These are phyloP conservation scores for Zygnema cylindricum DNA, from an alignment of 139 green algal genomes.

Conservation along the genomic window DNA sequence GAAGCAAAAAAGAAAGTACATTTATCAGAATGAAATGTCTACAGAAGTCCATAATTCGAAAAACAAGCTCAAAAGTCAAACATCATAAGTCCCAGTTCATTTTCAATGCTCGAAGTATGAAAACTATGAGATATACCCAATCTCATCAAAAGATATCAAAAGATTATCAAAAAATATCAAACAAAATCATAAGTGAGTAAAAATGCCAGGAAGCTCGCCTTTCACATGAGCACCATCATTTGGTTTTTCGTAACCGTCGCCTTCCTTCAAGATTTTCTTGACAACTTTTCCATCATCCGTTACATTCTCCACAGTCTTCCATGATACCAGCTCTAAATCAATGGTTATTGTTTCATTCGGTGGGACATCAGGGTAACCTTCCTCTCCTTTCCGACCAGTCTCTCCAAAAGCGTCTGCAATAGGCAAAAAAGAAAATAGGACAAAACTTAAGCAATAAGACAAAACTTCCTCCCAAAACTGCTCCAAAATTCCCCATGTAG, in stretches of 20 bases:
- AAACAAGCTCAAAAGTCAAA: too few species aligned
- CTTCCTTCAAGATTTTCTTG: constrained; percentile 81
- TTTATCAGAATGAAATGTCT: too few species aligned
- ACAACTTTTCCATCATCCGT: constrained; percentile 77
- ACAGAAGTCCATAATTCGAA: too few species aligned
- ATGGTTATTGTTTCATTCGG: constrained; percentile 73
- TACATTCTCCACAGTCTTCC: constrained; percentile 81
- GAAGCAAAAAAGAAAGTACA: background rate
- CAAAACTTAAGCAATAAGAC: constrained; percentile 14
- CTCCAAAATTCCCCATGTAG: too few species aligned
- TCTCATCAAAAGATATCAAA: too few species aligned
- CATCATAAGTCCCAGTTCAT: too few species aligned
- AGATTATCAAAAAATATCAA: too few species aligned
- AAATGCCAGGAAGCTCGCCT: too few species aligned
- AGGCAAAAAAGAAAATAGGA: constrained; percentile 19
- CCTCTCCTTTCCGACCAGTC: constrained; percentile 20
- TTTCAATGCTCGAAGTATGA: too few species aligned
- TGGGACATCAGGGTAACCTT: constrained; percentile 66
- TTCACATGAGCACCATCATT: constrained; percentile 79
- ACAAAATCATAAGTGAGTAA: too few species aligned
- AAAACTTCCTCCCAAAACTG: background rate
- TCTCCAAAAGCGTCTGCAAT: constrained; percentile 74
- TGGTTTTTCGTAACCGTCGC: constrained; percentile 78
- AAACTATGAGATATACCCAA: too few species aligned
- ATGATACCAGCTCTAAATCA: constrained; percentile 76